Evolutionary conservation across 78 protist species (phyloP).

Genomic region (Planoprotostelium fungivorum): DNA sequence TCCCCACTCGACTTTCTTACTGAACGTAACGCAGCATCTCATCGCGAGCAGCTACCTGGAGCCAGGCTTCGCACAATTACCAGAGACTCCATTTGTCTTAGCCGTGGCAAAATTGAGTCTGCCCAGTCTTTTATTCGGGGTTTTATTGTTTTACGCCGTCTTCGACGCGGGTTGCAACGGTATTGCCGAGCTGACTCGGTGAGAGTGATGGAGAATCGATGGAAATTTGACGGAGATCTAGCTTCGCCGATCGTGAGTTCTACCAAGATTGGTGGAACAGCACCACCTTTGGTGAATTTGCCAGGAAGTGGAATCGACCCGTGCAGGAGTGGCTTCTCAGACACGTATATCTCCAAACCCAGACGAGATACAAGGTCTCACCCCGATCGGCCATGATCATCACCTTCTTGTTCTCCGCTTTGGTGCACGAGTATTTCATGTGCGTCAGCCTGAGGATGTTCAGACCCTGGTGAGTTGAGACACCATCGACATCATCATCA

Average conservation of each 20-base stretch:
- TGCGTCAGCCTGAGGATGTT: conserved; percentile 35
- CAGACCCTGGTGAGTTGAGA: conserved; percentile 12
- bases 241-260: conserved; percentile 72
- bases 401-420: conserved; percentile 39
- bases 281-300: conserved; percentile 49
- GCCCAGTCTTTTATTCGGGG: neutral
- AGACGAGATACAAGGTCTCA: conserved; percentile 26
- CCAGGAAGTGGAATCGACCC: conserved; percentile 66
- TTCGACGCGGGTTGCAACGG: neutral
- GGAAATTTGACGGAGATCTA: neutral
- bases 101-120: neutral
- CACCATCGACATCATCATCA: no score
- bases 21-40: neutral
- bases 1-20: neutral
- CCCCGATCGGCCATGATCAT: conserved; percentile 25
- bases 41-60: neutral
- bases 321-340: conserved; percentile 67
- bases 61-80: neutral
- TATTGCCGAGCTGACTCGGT: neutral
- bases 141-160: neutral
- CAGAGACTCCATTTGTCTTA: neutral
- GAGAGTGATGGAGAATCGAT: neutral
- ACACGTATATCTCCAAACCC: conserved; percentile 44
- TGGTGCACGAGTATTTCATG: conserved; percentile 47
- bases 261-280: conserved; percentile 86